A percentile compares a stretch with the other conserved stretches of the same genome.
These are phyloP conservation scores for Tetracladium setigerum DNA, from an alignment of 495 filamentous ascomycete species.

Conservation along the genomic window DNA sequence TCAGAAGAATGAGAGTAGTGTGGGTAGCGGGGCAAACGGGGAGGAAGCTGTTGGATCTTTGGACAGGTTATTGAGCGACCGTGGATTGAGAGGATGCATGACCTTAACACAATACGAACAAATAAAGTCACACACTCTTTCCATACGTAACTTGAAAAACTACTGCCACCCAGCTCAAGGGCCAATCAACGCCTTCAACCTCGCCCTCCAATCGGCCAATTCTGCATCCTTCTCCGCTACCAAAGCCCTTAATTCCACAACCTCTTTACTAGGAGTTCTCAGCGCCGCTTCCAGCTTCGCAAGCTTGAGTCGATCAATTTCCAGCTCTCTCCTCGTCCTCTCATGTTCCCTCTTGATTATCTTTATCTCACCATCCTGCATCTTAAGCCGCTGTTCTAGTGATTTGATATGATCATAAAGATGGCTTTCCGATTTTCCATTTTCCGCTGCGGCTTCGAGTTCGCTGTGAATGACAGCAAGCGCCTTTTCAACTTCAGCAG, in stretches of 20 bases:
- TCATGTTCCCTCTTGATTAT: slow-evolving; percentile 1
- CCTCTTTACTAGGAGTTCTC: not conserved
- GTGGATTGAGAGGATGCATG: too few relatives aligned
- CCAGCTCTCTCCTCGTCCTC: not conserved
- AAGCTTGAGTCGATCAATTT: not conserved
- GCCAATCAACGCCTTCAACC: slow-evolving; percentile 5
- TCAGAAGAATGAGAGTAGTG: too few relatives aligned
- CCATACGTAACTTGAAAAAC: too few relatives aligned
- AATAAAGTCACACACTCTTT: too few relatives aligned
- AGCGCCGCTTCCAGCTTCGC: not conserved
- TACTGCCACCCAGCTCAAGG: too few relatives aligned
- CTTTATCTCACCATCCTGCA: slow-evolving; percentile 9
- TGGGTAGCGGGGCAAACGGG: too few relatives aligned
- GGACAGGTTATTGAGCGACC: too few relatives aligned
- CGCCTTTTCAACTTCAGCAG: slow-evolving; percentile 11
- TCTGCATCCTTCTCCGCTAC: slow-evolving; percentile 9
- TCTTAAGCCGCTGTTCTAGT: slow-evolving; percentile 9
- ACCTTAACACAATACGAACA: too few relatives aligned
- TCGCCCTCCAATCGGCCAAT: slow-evolving; percentile 9
- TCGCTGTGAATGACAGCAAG: slow-evolving; percentile 12
- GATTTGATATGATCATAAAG: slow-evolving; percentile 7
- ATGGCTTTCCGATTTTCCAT: slow-evolving; percentile 1
- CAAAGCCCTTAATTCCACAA: not conserved
- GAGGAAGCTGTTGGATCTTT: too few relatives aligned
- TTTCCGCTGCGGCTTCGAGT: slow-evolving; percentile 8